A percentile compares a stretch with the other conserved stretches of the same genome.
These are phyloP conservation scores for Leishmania guyanensis DNA, from an alignment of 208 protist genomes.

Conservation along the genomic window DNA sequence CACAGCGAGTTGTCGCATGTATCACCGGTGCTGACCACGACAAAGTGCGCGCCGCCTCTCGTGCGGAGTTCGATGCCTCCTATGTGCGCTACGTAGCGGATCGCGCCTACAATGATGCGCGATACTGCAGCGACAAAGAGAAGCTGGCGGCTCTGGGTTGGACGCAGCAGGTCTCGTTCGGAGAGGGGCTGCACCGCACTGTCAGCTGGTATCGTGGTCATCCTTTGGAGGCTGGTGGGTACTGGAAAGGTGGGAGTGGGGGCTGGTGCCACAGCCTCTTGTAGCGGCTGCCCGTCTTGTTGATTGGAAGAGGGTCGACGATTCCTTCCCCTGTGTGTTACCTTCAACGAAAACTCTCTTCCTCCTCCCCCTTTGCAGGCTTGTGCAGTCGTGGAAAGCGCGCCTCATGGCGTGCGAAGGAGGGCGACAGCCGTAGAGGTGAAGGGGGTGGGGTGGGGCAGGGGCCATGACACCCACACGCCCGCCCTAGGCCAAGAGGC, in stretches of 20 bases:
- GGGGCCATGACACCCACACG: background rate
- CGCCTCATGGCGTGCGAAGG: background rate
- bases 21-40: conserved; percentile 20
- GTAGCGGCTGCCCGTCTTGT: background rate
- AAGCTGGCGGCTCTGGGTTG: conserved; percentile 84
- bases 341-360: background rate
- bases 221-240: conserved; percentile 15
- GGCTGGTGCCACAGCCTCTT: background rate
- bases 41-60: background rate
- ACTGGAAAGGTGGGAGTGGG: conserved; percentile 17
- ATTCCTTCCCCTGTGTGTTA: background rate
- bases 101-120: conserved; percentile 89
- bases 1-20: conserved; percentile 33
- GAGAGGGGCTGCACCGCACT: conserved; percentile 55
- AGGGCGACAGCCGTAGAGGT: background rate
- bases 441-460: background rate
- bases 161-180: conserved; percentile 49
- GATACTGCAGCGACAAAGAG: conserved; percentile 73
- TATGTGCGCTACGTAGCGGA: conserved; percentile 47
- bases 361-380: background rate
- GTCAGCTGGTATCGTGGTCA: conserved; percentile 56
- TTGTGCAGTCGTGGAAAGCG: background rate
- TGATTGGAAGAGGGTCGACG: background rate
- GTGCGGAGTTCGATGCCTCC: conserved; percentile 22
- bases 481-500: background rate